Evolutionary conservation across 2,329 filamentous ascomycete genomes (phyloP).

Genomic region (Capronia coronata): DNA sequence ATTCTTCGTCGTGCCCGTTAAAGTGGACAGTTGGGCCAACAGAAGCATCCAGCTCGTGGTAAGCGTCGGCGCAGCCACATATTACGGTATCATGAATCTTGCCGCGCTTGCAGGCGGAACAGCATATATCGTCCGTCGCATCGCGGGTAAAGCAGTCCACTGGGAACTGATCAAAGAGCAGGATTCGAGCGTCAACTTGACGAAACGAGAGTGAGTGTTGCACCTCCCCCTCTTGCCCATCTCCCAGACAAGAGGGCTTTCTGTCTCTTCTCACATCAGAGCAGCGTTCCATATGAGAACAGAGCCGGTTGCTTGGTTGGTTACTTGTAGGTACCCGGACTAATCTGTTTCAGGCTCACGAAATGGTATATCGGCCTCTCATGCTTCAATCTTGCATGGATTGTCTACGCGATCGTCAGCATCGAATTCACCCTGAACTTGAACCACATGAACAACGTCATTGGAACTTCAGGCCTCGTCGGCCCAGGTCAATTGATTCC

Average conservation of each 20-base stretch:
- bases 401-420: constrained; percentile 14
- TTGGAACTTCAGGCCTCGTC: background rate
- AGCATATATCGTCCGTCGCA: background rate
- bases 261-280: no score
- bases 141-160: background rate
- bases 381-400: constrained; percentile 17
- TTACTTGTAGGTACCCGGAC: no score
- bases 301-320: no score
- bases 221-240: background rate
- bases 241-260: no score
- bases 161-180: constrained; percentile 8
- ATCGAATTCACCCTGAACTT: constrained; percentile 20
- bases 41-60: constrained; percentile 5
- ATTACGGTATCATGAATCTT: constrained; percentile 13
- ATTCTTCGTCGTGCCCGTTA: constrained; percentile 6
- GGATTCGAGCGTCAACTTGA: constrained; percentile 4
- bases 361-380: constrained; percentile 9
- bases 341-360: background rate
- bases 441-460: constrained; percentile 16
- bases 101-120: constrained; percentile 3
- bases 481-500: constrained; percentile 13
- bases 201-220: constrained; percentile 8
- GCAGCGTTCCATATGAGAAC: no score
- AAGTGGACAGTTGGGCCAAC: constrained; percentile 3
- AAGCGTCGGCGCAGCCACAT: constrained; percentile 2